A percentile compares a stretch with the other conserved stretches of the same genome.
phyloP scores from a whole-genome alignment of 345 rosid genomes.

The Aethionema arabicum region DNA sequence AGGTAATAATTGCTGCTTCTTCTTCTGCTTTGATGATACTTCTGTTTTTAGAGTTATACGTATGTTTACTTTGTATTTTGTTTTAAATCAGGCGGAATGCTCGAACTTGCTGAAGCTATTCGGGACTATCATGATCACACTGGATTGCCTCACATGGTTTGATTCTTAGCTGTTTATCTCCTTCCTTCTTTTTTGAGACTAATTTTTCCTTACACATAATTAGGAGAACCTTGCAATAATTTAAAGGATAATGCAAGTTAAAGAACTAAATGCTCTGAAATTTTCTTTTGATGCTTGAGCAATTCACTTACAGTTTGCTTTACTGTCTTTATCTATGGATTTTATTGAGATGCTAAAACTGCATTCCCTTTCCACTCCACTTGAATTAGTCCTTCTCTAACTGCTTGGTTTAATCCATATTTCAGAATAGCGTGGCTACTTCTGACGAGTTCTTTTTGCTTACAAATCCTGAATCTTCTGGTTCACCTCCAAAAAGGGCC shows the following conservation, averaged over 20 bases:
- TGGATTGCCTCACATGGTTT: slow-evolving; percentile 83
- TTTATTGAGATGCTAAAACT: background rate
- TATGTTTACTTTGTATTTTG: slow-evolving; percentile 5
- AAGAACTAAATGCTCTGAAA: background rate
- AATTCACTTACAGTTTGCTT: background rate
- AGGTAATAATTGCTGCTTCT: slow-evolving; percentile 45
- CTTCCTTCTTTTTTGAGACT: background rate
- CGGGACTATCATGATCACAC: slow-evolving; percentile 86
- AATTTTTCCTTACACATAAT: background rate
- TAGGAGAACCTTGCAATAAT: background rate
- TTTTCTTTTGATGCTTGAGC: background rate
- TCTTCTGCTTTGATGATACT: slow-evolving; percentile 15
- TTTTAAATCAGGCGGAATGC: slow-evolving; percentile 60
- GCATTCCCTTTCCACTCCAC: background rate
- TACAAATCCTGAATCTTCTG: slow-evolving; percentile 76
- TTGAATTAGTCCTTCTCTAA: slow-evolving; percentile 7
- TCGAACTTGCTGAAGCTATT: slow-evolving; percentile 93
- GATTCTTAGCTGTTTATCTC: slow-evolving; percentile 4
- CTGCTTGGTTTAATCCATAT: slow-evolving; percentile 23
- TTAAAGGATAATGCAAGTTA: background rate
- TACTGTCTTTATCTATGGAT: background rate
- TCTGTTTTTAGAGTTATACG: background rate
- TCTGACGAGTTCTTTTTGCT: slow-evolving; percentile 86
- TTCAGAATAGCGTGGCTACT: slow-evolving; percentile 68
- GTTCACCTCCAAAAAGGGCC: slow-evolving; percentile 91